A percentile compares a stretch with the other conserved stretches of the same genome.
These are phyloP conservation scores for Sechiopsis laciniata DNA, from an alignment of 306 rosid genomes.

Conservation along the genomic window DNA sequence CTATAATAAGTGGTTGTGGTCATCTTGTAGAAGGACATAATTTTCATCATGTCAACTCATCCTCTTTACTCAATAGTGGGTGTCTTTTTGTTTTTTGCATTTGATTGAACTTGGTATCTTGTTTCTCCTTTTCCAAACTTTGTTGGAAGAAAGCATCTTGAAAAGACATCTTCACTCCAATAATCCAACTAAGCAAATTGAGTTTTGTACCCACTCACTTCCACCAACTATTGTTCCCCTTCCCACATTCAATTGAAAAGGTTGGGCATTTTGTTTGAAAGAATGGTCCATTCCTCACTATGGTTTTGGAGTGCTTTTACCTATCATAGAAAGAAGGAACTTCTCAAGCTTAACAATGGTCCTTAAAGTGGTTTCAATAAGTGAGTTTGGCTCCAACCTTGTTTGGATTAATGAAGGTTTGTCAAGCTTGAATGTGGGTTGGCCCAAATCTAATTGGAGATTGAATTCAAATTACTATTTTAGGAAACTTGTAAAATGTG, in stretches of 20 bases:
- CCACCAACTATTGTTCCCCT: not conserved
- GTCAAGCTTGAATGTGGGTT: too few species aligned
- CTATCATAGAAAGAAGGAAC: not conserved
- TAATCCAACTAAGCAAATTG: not conserved
- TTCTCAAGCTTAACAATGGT: not conserved
- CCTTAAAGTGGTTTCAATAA: not conserved
- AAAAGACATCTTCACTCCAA: not conserved
- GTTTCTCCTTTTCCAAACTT: conserved; percentile 2
- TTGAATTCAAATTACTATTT: too few species aligned
- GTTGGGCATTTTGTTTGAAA: not conserved
- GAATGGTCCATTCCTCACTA: not conserved
- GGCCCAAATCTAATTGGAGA: too few species aligned
- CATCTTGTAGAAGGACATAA: not conserved
- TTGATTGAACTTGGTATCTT: not conserved
- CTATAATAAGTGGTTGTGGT: not conserved
- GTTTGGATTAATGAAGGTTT: too few species aligned
- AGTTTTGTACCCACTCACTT: not conserved
- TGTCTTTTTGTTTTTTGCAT: not conserved
- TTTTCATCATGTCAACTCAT: not conserved
- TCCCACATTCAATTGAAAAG: not conserved
- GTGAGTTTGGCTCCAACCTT: too few species aligned
- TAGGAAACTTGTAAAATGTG: too few species aligned
- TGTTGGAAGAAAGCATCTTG: not conserved
- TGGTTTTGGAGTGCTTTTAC: not conserved
- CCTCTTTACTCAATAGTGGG: not conserved